A percentile compares a stretch with the other conserved stretches of the same genome.
Conservation (phyloP, 805 yeast genomes). For the Barnettozyma wickerhamii region DNA sequence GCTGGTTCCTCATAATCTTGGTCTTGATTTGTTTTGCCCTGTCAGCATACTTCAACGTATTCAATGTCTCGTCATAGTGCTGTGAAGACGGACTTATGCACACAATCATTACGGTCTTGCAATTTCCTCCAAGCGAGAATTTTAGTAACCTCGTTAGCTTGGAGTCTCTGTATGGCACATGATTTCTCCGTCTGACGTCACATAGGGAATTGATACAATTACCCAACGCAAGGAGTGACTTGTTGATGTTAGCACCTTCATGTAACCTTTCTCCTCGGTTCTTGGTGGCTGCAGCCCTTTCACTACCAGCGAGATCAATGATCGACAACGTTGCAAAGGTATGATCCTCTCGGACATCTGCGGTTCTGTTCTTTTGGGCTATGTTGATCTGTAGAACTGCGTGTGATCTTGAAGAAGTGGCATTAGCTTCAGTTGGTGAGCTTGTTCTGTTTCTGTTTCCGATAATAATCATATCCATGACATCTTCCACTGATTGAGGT, state of each 20-base stretch:
- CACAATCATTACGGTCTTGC: conserved; percentile 94
- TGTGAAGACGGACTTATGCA: conserved; percentile 83
- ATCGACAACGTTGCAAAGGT: conserved; percentile 78
- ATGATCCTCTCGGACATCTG: conserved; percentile 62
- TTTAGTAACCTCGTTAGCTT: conserved; percentile 83
- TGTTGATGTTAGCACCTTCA: conserved; percentile 93
- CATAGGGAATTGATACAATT: conserved; percentile 92
- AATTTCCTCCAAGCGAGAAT: conserved; percentile 89
- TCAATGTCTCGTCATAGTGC: conserved; percentile 91
- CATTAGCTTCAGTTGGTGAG: conserved; percentile 88
- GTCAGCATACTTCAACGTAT: conserved; percentile 87
- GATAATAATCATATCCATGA: conserved; percentile 66
- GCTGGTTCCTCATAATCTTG: conserved; percentile 67
- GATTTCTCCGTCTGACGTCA: conserved; percentile 60
- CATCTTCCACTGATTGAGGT: conserved; percentile 63
- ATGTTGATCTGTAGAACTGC: conserved; percentile 86
- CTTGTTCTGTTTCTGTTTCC: conserved; percentile 79
- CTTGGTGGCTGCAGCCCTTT: conserved; percentile 85
- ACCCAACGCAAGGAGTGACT: conserved; percentile 83
- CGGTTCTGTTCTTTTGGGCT: conserved; percentile 52
- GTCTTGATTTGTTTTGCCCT: conserved; percentile 90
- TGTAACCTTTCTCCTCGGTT: conserved; percentile 76
- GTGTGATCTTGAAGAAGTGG: conserved; percentile 88
- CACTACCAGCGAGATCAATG: conserved; percentile 93
- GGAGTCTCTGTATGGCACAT: conserved; percentile 89